phyloP scores from a whole-genome alignment of 1,284 basidiomycete species.

The Papiliotrema laurentii region DNA sequence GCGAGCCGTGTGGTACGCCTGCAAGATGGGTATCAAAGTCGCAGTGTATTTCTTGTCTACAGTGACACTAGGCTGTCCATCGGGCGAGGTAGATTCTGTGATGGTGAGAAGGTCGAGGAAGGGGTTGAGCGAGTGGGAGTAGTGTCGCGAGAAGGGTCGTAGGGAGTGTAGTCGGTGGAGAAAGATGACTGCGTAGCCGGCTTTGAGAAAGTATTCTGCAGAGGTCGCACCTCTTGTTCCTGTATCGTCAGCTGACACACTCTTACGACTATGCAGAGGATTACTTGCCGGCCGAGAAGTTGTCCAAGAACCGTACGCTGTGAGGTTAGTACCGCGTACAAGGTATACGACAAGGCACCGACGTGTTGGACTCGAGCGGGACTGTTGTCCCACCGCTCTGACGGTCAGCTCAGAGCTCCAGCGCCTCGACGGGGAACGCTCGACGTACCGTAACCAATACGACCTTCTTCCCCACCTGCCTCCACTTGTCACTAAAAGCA shows the following conservation, averaged over 20 bases:
- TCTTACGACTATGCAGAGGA: background rate
- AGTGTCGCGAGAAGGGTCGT: constrained; percentile 93
- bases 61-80: constrained; percentile 50
- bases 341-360: constrained; percentile 48
- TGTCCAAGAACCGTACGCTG: constrained; percentile 96
- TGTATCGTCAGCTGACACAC: constrained; percentile 31
- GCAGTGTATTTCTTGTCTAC: constrained; percentile 59
- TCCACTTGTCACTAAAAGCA: constrained; percentile 65
- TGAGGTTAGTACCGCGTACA: constrained; percentile 9
- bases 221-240: constrained; percentile 95
- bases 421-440: background rate
- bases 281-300: constrained; percentile 86
- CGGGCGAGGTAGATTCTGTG: constrained; percentile 5
- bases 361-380: constrained; percentile 93
- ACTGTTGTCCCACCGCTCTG: constrained; percentile 95
- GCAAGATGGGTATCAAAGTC: constrained; percentile 67
- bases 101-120: constrained; percentile 94
- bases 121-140: constrained; percentile 95
- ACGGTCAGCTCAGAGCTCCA: constrained; percentile 1
- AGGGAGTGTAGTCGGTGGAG: constrained; percentile 96
- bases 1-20: constrained; percentile 76
- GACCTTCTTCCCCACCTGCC: constrained; percentile 64
- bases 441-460: constrained; percentile 85
- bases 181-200: constrained; percentile 96
- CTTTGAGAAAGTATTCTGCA: constrained; percentile 89